phyloP scores from a whole-genome alignment of 495 filamentous ascomycete genomes.

The Talaromyces proteolyticus region DNA sequence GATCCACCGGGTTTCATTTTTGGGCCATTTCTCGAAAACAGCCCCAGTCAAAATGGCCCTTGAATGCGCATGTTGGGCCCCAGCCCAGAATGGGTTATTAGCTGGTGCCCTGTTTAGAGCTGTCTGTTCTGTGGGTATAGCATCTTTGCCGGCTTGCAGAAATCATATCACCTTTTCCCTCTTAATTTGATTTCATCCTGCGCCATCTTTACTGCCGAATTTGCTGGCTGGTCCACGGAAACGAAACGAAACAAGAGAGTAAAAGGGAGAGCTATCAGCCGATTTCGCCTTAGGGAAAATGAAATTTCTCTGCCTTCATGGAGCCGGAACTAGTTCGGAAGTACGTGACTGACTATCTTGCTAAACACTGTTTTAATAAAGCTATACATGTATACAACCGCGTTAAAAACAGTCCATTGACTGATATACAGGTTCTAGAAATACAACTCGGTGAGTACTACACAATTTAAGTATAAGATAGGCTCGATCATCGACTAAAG shows the following conservation, averaged over 20 bases:
- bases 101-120: too few species aligned
- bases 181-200: too few species aligned
- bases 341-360: constrained; percentile 13
- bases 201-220: too few species aligned
- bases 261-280: background rate
- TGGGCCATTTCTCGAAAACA: background rate
- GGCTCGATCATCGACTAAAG: background rate
- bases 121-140: too few species aligned
- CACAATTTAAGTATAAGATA: background rate
- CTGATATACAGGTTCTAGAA: constrained; percentile 28
- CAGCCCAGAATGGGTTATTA: too few species aligned
- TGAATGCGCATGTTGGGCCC: too few species aligned
- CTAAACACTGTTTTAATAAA: background rate
- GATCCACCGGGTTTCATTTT: background rate
- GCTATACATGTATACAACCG: background rate
- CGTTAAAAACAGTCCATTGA: background rate
- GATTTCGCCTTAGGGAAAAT: constrained; percentile 15
- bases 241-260: background rate
- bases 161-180: too few species aligned
- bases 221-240: background rate
- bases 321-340: constrained; percentile 28
- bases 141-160: too few species aligned
- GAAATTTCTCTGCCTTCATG: constrained; percentile 36
- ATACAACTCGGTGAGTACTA: constrained; percentile 24
- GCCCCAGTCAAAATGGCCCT: too few species aligned